Percentiles rank a stretch among this genome's conserved stretches.
These are phyloP conservation scores for Fusarium neocosmosporiellum DNA, from an alignment of 2,329 filamentous ascomycete genomes.

Conservation along the genomic window DNA sequence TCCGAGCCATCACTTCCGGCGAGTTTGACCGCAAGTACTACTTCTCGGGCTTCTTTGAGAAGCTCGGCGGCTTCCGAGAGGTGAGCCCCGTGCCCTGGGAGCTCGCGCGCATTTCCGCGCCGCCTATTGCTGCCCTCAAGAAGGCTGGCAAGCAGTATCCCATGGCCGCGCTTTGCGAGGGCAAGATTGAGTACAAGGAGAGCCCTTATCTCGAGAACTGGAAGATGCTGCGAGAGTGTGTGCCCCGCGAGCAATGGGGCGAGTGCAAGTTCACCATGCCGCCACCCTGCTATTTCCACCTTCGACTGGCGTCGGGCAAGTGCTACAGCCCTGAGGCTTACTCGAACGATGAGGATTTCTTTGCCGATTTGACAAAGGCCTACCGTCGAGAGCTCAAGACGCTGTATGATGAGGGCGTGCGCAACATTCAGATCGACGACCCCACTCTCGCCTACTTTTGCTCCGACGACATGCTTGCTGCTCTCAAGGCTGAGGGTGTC, in stretches of 20 bases:
- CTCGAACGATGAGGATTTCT: conserved; percentile 64
- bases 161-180: conserved; percentile 55
- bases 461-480: conserved; percentile 72
- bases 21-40: conserved; percentile 70
- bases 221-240: conserved; percentile 50
- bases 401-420: conserved; percentile 64
- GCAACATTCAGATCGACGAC: conserved; percentile 71
- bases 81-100: conserved; percentile 54
- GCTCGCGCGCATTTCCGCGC: conserved; percentile 50
- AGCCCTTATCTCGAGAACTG: conserved; percentile 59
- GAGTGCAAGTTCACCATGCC: conserved; percentile 77
- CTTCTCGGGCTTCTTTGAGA: conserved; percentile 62
- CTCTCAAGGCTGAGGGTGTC: conserved; percentile 66
- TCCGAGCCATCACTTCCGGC: conserved; percentile 74
- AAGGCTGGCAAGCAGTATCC: conserved; percentile 52
- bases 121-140: conserved; percentile 53
- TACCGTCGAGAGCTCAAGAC: conserved; percentile 66
- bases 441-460: conserved; percentile 76
- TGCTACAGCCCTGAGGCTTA: conserved; percentile 66
- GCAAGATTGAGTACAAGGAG: conserved; percentile 55
- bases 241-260: conserved; percentile 69
- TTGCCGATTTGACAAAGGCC: conserved; percentile 65
- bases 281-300: conserved; percentile 76
- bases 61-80: conserved; percentile 54
- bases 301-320: conserved; percentile 60